phyloP scores from a whole-genome alignment of 177 flowering plant species.

The Vitis hybrid region DNA sequence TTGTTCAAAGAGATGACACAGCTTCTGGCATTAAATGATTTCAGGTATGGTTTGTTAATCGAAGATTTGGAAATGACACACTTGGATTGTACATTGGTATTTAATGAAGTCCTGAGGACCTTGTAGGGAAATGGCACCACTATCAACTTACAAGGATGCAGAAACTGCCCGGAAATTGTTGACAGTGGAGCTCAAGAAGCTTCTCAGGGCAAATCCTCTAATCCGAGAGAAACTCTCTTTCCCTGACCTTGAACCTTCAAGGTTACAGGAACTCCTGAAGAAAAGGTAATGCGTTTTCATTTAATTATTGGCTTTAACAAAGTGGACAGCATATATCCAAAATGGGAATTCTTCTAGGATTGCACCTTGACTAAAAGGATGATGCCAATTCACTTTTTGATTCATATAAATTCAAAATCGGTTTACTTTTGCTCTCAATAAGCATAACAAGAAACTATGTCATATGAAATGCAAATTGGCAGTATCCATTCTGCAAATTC shows the following conservation, averaged over 20 bases:
- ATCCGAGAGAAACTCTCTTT: slow-evolving; percentile 1
- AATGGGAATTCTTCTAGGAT: no score
- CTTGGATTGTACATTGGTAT: no score
- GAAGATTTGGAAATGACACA: neutral
- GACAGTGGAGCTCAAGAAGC: neutral
- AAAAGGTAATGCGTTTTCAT: neutral
- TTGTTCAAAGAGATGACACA: slow-evolving; percentile 26
- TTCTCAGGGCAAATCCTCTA: neutral
- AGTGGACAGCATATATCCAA: no score
- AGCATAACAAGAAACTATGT: no score
- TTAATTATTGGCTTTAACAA: no score
- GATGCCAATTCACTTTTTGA: no score
- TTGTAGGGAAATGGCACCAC: neutral
- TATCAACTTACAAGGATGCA: neutral
- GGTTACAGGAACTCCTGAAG: neutral
- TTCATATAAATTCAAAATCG: no score
- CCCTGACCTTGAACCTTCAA: neutral
- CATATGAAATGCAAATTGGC: no score
- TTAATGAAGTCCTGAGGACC: neutral
- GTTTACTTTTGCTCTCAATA: no score
- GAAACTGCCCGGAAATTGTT: neutral
- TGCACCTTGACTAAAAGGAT: no score
- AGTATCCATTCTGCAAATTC: no score
- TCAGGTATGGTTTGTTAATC: slow-evolving; percentile 14
- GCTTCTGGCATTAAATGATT: slow-evolving; percentile 23